A percentile compares a stretch with the other conserved stretches of the same genome.
Evolutionary conservation across 2,329 filamentous ascomycete genomes (phyloP).

Genomic region (Cladophialophora exuberans): DNA sequence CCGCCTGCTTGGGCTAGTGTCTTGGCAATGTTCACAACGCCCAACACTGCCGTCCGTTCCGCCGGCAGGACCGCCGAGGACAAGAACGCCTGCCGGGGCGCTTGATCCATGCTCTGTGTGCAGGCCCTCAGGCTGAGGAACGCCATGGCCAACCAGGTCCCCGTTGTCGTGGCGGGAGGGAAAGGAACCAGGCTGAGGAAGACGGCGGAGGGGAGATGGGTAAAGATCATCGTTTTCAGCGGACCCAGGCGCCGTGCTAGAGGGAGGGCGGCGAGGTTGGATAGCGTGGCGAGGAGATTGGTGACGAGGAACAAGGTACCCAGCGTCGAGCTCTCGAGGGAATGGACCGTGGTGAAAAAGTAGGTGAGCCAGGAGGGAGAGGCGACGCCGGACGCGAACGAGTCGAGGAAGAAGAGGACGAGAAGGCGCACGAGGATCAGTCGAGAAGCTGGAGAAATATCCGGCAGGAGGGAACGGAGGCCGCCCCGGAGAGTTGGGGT

Average conservation of each 20-base stretch:
- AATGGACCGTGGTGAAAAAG: slow-evolving; percentile 59
- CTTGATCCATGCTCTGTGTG: slow-evolving; percentile 70
- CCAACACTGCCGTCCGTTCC: slow-evolving; percentile 74
- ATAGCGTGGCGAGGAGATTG: slow-evolving; percentile 46
- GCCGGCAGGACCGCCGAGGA: slow-evolving; percentile 65
- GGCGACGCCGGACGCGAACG: slow-evolving; percentile 71
- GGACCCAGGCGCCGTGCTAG: slow-evolving; percentile 66
- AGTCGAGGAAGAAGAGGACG: slow-evolving; percentile 68
- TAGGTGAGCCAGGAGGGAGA: slow-evolving; percentile 59
- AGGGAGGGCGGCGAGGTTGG: slow-evolving; percentile 58
- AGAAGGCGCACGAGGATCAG: not conserved
- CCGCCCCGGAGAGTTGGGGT: not conserved
- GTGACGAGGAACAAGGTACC: slow-evolving; percentile 58
- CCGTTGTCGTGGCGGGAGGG: slow-evolving; percentile 45
- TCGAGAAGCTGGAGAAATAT: not conserved
- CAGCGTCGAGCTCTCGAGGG: slow-evolving; percentile 53
- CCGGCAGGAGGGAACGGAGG: not conserved
- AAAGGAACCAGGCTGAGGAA: slow-evolving; percentile 66
- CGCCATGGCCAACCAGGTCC: slow-evolving; percentile 56
- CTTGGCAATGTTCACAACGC: slow-evolving; percentile 70
- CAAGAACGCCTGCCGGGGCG: slow-evolving; percentile 70
- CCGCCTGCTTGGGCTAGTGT: slow-evolving; percentile 66
- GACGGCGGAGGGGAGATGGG: slow-evolving; percentile 69
- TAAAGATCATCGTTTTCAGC: slow-evolving; percentile 72
- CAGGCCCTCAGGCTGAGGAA: slow-evolving; percentile 66